A percentile compares a stretch with the other conserved stretches of the same genome.
Evolutionary conservation across 768 basidiomycete species (phyloP).

Genomic region (Podaxis mareebaensis): DNA sequence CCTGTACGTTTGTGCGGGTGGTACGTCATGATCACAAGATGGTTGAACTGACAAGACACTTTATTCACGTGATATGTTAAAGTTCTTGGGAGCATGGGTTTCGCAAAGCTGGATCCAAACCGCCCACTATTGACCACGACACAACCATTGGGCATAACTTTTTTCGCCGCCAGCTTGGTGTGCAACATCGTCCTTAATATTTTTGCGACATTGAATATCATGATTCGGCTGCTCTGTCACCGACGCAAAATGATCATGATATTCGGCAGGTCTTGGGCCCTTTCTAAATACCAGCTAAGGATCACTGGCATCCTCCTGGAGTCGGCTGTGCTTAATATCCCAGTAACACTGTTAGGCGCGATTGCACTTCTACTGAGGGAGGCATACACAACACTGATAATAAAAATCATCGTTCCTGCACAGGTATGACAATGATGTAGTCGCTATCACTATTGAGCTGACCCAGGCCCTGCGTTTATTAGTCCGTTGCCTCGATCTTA

Average conservation of each 20-base stretch:
- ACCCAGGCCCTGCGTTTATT: background rate
- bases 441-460: background rate
- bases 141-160: background rate
- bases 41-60: background rate
- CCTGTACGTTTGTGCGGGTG: background rate
- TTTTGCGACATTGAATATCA: background rate
- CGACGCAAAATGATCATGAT: background rate
- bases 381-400: background rate
- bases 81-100: background rate
- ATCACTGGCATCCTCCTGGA: slow-evolving; percentile 1
- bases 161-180: background rate
- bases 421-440: background rate
- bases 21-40: background rate
- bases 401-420: background rate
- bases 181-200: background rate
- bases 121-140: background rate
- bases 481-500: background rate
- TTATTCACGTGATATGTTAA: background rate
- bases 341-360: background rate
- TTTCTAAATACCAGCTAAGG: background rate
- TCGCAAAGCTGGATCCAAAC: background rate
- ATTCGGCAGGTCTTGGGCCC: background rate
- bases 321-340: background rate
- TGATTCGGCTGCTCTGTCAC: background rate
- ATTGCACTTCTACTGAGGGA: background rate